Evolutionary conservation across 2,329 filamentous ascomycete species (phyloP).

Genomic region (Amylocarpus encephaloides): DNA sequence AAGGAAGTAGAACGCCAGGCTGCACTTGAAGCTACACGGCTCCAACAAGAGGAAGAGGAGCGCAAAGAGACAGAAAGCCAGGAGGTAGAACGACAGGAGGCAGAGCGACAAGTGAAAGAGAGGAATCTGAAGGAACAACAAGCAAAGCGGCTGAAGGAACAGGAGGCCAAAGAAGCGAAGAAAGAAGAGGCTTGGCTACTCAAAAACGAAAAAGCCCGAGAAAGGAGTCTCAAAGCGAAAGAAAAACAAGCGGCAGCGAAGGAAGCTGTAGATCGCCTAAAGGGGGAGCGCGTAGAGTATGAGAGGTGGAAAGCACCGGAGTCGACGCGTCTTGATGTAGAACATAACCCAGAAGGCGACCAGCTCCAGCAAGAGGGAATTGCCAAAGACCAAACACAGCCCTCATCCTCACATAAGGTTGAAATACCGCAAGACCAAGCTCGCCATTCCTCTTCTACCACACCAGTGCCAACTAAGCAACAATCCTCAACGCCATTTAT

Average conservation of each 20-base stretch:
- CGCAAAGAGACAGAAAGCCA: conserved; percentile 7
- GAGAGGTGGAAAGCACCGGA: too few relatives aligned
- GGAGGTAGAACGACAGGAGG: conserved; percentile 9
- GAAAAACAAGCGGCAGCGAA: conserved; percentile 10
- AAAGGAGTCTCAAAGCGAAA: conserved; percentile 14
- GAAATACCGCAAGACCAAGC: background rate
- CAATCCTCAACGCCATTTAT: conserved; percentile 25
- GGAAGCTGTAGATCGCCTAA: background rate
- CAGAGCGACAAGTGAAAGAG: conserved; percentile 5
- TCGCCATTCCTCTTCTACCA: background rate
- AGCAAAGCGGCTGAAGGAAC: conserved; percentile 5
- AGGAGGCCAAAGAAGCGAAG: conserved; percentile 3
- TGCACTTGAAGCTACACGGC: conserved; percentile 13
- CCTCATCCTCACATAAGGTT: too few relatives aligned
- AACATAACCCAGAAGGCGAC: too few relatives aligned
- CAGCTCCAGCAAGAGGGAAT: too few relatives aligned
- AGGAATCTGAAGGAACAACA: conserved; percentile 4
- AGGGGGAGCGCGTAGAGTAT: too few relatives aligned
- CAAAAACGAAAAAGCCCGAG: conserved; percentile 17
- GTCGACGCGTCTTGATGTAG: too few relatives aligned
- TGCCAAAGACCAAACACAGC: too few relatives aligned
- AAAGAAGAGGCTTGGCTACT: conserved; percentile 10
- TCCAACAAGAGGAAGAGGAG: conserved; percentile 13
- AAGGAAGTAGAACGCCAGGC: conserved; percentile 11
- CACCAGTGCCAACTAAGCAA: conserved; percentile 5